Evolutionary conservation across 169 alveolate genomes (phyloP).

Genomic region (Neospora caninum): DNA sequence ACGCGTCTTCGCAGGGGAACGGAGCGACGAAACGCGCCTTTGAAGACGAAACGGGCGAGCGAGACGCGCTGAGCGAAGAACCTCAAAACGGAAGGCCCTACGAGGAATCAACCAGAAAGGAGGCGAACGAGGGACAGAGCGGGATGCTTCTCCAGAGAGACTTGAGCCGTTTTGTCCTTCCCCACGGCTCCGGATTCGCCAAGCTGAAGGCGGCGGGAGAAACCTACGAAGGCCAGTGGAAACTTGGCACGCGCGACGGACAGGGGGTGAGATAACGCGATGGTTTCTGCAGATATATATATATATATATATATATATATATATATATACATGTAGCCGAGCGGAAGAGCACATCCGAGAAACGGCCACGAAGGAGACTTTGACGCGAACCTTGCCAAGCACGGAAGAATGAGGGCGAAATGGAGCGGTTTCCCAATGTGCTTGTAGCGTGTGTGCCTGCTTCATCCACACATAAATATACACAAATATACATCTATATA

Average conservation of each 20-base stretch:
- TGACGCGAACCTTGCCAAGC: too few relatives aligned
- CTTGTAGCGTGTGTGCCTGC: too few relatives aligned
- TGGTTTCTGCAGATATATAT: background rate
- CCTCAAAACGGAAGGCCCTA: background rate
- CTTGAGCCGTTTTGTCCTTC: background rate
- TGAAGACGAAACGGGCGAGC: background rate
- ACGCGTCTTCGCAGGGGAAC: background rate
- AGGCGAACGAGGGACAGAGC: background rate
- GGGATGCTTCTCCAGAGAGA: background rate
- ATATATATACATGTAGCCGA: too few relatives aligned
- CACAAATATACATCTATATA: background rate
- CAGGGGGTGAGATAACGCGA: conserved; percentile 65
- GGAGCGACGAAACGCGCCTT: background rate
- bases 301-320: too few relatives aligned
- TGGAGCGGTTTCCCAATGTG: too few relatives aligned
- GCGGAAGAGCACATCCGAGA: too few relatives aligned
- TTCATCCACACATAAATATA: background rate
- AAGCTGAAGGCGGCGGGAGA: conserved; percentile 61
- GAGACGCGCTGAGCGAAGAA: background rate
- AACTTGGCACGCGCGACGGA: conserved; percentile 68
- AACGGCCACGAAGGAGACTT: too few relatives aligned
- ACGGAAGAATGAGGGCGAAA: too few relatives aligned
- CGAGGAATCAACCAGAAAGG: background rate
- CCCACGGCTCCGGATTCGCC: conserved; percentile 67
- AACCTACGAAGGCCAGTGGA: conserved; percentile 71